Evolutionary conservation across 2,329 filamentous ascomycete genomes (phyloP), one percentile per base, ranked within the genome.

Genomic region (Sphaerulina vaccinii): DNA sequence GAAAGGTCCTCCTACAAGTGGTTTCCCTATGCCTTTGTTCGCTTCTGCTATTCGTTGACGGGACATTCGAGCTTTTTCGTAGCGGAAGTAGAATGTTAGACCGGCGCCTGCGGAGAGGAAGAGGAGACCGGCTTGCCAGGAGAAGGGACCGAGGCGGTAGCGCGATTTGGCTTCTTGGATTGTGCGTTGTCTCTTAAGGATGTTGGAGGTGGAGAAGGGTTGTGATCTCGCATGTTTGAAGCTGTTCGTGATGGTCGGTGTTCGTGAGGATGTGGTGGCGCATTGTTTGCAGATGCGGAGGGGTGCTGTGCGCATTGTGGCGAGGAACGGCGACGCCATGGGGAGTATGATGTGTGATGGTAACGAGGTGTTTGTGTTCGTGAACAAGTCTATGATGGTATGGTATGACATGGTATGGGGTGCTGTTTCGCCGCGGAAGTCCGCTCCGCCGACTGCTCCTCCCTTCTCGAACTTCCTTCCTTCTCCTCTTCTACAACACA

Each of bases 1-100:
- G 70, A 99, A 97, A 0, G 84, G 77, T 0, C 93, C 93, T 49
- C 93, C 93, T 47, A 99, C 91, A 76, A 95, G 95, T 27, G 93
- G 93, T 68, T 83, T 86, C 1, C 93, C 93, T 5, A 96, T 85
- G 9, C 92, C 91, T 75, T 99, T 99, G 60, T 87, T 87, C 62
- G 92, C 87, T 68, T 97, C 91, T 6, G 90, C 90, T 62, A 96
- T 83, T 51, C 90, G 82, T 75, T 91, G 88, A 57, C 91, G 83
- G 68, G 93, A 85, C 83, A 99, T 86, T 65, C 93, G 86, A 63
- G 83, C 83, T 77, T 97, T 97, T 72, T 99, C 93, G 64, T 85
- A 83, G 65, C 91, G 89, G 73, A 99, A 97, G 71, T 97, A 99
- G 73, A 88, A 82, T 55, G 90, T 84, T 65, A 99, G 79, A 22